phyloP scores from a whole-genome alignment of 2,329 filamentous ascomycete species.

The Phoma sp. region DNA sequence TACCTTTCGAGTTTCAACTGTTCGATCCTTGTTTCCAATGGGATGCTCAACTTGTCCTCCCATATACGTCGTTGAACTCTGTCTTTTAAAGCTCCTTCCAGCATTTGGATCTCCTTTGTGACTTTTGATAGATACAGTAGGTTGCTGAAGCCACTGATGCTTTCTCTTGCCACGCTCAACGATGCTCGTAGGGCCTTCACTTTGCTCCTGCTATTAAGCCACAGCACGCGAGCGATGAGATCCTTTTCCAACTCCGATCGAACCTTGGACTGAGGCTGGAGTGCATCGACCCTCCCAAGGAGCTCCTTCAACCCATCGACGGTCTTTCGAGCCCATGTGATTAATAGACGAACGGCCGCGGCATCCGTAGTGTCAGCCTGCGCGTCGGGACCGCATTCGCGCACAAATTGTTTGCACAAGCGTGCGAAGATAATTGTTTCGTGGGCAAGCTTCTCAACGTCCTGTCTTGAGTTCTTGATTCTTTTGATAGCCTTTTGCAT shows the following conservation, averaged over 20 bases:
- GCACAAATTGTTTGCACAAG: not conserved
- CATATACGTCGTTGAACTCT: not conserved
- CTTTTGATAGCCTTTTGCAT: not conserved
- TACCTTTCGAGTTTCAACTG: no score
- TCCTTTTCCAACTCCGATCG: not conserved
- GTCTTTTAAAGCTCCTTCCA: not conserved
- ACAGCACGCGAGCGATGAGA: not conserved
- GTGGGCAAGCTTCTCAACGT: not conserved
- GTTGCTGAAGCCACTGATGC: not conserved
- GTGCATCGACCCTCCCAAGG: not conserved
- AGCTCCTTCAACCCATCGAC: not conserved
- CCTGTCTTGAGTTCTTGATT: not conserved
- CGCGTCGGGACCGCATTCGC: not conserved
- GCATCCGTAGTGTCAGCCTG: not conserved
- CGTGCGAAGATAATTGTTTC: not conserved
- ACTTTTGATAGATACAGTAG: not conserved
- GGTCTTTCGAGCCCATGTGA: not conserved
- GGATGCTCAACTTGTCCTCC: not conserved
- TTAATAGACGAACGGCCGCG: not conserved
- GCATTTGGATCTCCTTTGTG: not conserved
- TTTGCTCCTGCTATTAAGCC: not conserved
- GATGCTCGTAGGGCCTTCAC: not conserved
- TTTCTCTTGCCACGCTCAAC: not conserved
- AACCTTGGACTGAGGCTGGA: not conserved
- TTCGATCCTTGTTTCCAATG: not conserved